phyloP scores from a whole-genome alignment of 179 eudicot species.

The Patellifolia procumbens region DNA sequence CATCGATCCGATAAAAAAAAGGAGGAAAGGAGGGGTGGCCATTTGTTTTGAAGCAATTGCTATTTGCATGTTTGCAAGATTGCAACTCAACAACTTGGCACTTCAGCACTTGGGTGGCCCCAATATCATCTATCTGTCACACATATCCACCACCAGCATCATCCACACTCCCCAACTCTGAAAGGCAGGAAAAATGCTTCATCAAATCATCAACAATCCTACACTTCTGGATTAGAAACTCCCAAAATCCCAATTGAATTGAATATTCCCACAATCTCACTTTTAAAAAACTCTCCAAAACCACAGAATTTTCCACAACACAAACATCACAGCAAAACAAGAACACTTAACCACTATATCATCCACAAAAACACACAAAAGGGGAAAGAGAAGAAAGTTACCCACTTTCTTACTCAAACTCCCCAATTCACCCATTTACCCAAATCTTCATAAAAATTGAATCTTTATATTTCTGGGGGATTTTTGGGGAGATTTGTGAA shows the following conservation, averaged over 20 bases:
- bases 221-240: constrained; percentile 21
- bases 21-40: background rate
- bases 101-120: background rate
- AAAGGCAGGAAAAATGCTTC: background rate
- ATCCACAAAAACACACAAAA: constrained; percentile 11
- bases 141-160: constrained; percentile 10
- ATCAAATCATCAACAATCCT: background rate
- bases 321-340: background rate
- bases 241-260: too few relatives aligned
- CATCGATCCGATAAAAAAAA: too few relatives aligned
- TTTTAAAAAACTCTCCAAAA: background rate
- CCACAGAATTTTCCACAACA: background rate
- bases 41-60: background rate
- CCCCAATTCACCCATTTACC: background rate
- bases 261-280: background rate
- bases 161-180: background rate
- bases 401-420: constrained; percentile 7
- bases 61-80: too few relatives aligned
- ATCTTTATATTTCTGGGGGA: background rate
- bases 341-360: constrained; percentile 10
- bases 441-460: background rate
- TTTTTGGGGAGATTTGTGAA: constrained; percentile 7
- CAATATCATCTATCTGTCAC: background rate
- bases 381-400: background rate
- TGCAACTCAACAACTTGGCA: background rate